Percentiles rank a stretch among this genome's conserved stretches.
Evolutionary conservation across 2,329 filamentous ascomycete genomes (phyloP).

Genomic region (Fusarium sp.): DNA sequence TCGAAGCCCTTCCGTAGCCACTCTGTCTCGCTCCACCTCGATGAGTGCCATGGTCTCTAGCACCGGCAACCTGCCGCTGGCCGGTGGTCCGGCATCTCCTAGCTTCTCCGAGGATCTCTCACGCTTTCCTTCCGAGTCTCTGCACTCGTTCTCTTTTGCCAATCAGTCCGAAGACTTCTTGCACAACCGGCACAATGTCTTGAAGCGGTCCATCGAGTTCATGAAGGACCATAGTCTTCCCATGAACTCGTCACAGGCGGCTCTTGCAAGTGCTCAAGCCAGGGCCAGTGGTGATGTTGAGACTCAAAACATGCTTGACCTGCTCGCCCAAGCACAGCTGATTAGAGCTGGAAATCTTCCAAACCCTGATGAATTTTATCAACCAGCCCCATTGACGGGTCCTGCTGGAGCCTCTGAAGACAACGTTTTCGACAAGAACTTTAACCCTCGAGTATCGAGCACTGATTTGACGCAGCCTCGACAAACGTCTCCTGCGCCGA

Average conservation of each 20-base stretch:
- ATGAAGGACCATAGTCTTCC: slow-evolving; percentile 93
- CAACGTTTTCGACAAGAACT: slow-evolving; percentile 89
- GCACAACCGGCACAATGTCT: slow-evolving; percentile 89
- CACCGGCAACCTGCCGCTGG: slow-evolving; percentile 64
- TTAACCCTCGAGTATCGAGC: slow-evolving; percentile 67
- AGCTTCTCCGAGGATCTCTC: slow-evolving; percentile 88
- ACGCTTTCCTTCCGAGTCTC: slow-evolving; percentile 92
- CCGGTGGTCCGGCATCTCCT: slow-evolving; percentile 77
- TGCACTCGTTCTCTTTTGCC: slow-evolving; percentile 98
- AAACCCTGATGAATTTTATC: slow-evolving; percentile 56
- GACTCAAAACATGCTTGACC: slow-evolving; percentile 89
- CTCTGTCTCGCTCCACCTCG: slow-evolving; percentile 76
- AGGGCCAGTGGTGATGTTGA: slow-evolving; percentile 86
- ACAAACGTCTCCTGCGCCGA: slow-evolving; percentile 48
- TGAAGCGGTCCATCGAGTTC: slow-evolving; percentile 95
- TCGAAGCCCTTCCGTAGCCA: slow-evolving; percentile 67
- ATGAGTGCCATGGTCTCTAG: slow-evolving; percentile 75
- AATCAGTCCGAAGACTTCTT: slow-evolving; percentile 94
- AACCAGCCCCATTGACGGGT: slow-evolving; percentile 77
- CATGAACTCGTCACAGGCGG: slow-evolving; percentile 72
- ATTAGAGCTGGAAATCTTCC: slow-evolving; percentile 75
- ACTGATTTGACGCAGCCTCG: slow-evolving; percentile 59
- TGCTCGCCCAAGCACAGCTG: slow-evolving; percentile 84
- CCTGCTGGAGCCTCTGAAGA: slow-evolving; percentile 78
- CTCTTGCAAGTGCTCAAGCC: slow-evolving; percentile 85